phyloP scores from a whole-genome alignment of 23 red algal species.

The Rhodosorus marinus region DNA sequence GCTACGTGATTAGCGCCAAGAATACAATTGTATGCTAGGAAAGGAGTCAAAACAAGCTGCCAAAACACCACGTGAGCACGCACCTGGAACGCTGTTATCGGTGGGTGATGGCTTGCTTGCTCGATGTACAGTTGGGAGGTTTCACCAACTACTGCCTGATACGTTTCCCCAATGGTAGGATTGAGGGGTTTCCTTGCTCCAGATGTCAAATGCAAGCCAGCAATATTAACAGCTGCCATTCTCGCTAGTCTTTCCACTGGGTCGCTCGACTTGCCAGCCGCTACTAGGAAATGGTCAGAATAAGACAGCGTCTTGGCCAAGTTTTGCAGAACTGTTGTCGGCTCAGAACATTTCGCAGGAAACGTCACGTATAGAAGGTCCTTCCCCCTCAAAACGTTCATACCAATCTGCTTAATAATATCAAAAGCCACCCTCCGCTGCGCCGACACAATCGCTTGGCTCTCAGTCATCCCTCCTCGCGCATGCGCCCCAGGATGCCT shows the following conservation, averaged over 20 bases:
- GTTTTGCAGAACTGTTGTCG: conserved; percentile 1
- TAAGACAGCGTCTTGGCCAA: conserved; percentile 1
- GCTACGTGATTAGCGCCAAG: too few species aligned
- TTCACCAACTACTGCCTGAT: conserved; percentile 1
- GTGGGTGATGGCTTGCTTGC: conserved; percentile 14
- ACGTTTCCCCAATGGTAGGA: conserved; percentile 3
- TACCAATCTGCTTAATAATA: conserved; percentile 10
- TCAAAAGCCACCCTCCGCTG: conserved; percentile 1
- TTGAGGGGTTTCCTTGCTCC: conserved; percentile 9
- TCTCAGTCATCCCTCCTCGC: background rate
- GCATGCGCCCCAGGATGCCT: conserved; percentile 1
- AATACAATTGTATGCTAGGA: too few species aligned
- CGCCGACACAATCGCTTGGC: background rate
- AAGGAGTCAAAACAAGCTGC: too few species aligned
- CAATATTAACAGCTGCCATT: conserved; percentile 3
- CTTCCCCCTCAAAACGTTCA: conserved; percentile 4
- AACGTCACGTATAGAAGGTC: conserved; percentile 11
- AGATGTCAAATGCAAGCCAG: conserved; percentile 4
- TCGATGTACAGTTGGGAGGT: conserved; percentile 1
- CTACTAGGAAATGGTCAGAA: background rate
- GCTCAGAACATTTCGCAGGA: conserved; percentile 1
- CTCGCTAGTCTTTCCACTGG: background rate
- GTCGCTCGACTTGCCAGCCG: background rate
- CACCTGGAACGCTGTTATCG: background rate
- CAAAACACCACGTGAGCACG: background rate